phyloP scores from a whole-genome alignment of 208 protist genomes.

The Vickermania ingenoplastis region DNA sequence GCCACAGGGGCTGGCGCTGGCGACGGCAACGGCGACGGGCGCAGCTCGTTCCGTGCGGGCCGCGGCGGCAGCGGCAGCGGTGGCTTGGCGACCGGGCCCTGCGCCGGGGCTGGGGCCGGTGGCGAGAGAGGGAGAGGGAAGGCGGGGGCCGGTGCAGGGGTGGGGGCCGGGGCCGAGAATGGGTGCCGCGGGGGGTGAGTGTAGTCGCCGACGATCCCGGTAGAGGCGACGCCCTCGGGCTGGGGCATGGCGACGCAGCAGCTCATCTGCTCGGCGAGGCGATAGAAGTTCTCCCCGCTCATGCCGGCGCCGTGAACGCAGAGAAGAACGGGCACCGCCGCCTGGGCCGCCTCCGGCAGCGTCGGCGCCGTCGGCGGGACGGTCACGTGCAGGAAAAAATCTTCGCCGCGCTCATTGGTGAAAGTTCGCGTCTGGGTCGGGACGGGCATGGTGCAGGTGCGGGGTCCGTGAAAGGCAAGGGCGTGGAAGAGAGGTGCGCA shows the following conservation, averaged over 20 bases:
- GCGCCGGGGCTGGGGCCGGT: background rate
- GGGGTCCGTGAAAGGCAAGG: conserved; percentile 85
- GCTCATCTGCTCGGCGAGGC: conserved; percentile 32
- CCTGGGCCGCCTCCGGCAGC: conserved; percentile 2
- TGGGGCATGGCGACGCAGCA: background rate
- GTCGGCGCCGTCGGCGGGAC: conserved; percentile 9
- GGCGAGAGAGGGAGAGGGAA: background rate
- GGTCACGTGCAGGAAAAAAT: conserved; percentile 43
- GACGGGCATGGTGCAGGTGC: conserved; percentile 65
- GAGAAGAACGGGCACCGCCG: conserved; percentile 53
- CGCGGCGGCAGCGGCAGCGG: background rate
- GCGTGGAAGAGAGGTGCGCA: too few relatives aligned
- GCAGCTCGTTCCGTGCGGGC: background rate
- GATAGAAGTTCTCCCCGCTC: conserved; percentile 60
- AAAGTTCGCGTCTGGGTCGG: conserved; percentile 21
- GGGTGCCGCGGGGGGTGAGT: background rate
- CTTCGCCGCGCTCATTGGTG: conserved; percentile 26
- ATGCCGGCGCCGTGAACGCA: conserved; percentile 88
- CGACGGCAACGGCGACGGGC: conserved; percentile 2
- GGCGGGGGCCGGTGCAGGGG: background rate
- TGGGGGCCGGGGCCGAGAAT: background rate
- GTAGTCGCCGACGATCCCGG: background rate
- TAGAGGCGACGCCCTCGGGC: background rate
- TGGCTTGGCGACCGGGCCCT: background rate
- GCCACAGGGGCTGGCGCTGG: background rate